Base-by-base conservation (phyloP, 2,329 filamentous ascomycete species). In the Teratosphaeria pseudoeucalypti region DNA sequence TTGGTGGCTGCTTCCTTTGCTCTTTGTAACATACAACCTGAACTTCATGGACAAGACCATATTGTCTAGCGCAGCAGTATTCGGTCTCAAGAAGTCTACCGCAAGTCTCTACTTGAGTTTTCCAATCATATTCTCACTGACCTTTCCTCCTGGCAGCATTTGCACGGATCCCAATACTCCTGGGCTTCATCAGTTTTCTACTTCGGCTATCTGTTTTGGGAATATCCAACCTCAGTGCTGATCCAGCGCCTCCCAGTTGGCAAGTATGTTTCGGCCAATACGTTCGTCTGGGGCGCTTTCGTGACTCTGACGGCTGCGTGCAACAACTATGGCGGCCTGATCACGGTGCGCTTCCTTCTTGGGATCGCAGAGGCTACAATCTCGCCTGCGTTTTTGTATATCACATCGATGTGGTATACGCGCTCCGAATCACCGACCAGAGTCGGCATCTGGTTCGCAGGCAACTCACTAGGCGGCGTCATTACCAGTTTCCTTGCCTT, bases 261-360 rank as follows among this genome's bases (percentile, higher is more conserved):
- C 29, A 60, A 60, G 58, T 74, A 73, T 59, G 74, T 71, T 0
- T 72, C 72, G 1, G 61, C 55, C 19, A 74, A 73, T 69, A 73
- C 74, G 7, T 63, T 75, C 16, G 57, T 75, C 47, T 81, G 79
- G 79, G 72, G 72, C 26, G 64, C 70, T 0, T 63, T 77, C n/a
- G 68, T 75, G 32, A 68, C 73, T 58, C 68, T 72, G 10, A 74
- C 76, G 58, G 68, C 72, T n/a, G 74, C 70, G 1, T 72, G 72
- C 26, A 10, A 57, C 47, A 73, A 72, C 56, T 78, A 74, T 63
- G 72, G 72, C 1, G 74, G 75, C 10, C 71, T 81, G 6, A 66
- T 81, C 1, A 73, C 77, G 0, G 70, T 79, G 56, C 74, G 79
- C 26, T 75, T 81, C 53, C 77, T 82, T 37, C 73, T 85, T 1